A percentile compares a stretch with the other conserved stretches of the same genome.
Conservation (phyloP, 1,139 yeast genomes). For the Yarrowia galli region DNA sequence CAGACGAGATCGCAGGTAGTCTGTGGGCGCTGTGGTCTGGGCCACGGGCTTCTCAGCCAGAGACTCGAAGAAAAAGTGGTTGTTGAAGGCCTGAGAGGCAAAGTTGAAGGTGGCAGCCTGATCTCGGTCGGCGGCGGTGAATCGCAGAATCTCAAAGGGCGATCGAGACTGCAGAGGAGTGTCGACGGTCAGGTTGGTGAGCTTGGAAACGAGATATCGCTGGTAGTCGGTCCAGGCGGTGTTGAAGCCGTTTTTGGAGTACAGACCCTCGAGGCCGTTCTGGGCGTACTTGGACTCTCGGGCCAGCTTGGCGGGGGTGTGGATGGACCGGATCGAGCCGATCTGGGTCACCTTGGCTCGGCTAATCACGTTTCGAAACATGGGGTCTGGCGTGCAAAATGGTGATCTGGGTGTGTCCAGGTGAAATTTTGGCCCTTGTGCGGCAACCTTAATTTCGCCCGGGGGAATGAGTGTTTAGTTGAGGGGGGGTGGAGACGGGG, state of each 20-base stretch:
- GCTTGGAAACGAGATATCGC: conserved; percentile 66
- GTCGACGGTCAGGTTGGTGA: conserved; percentile 70
- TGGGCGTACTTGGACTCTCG: conserved; percentile 53
- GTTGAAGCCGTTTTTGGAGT: conserved; percentile 70
- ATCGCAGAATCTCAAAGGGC: conserved; percentile 78
- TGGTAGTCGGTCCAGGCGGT: conserved; percentile 87
- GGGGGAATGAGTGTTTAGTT: background rate
- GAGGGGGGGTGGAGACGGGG: background rate
- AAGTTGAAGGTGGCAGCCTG: conserved; percentile 78
- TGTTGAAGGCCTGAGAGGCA: conserved; percentile 92
- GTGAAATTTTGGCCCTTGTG: conserved; percentile 31
- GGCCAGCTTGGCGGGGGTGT: conserved; percentile 68
- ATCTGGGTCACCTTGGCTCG: conserved; percentile 29
- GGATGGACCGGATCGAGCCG: conserved; percentile 55
- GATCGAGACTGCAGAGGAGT: conserved; percentile 79
- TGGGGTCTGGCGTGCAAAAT: conserved; percentile 29
- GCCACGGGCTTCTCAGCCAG: conserved; percentile 50
- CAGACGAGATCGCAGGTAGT: conserved; percentile 48
- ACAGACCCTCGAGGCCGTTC: conserved; percentile 75
- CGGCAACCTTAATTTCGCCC: conserved; percentile 16
- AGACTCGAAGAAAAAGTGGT: conserved; percentile 85
- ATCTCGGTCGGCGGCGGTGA: conserved; percentile 73
- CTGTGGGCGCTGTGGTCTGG: conserved; percentile 49
- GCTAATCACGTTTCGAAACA: conserved; percentile 31
- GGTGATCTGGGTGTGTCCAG: conserved; percentile 2